phyloP scores from a whole-genome alignment of 345 rosid genomes.

The Eucalyptus curtisii region DNA sequence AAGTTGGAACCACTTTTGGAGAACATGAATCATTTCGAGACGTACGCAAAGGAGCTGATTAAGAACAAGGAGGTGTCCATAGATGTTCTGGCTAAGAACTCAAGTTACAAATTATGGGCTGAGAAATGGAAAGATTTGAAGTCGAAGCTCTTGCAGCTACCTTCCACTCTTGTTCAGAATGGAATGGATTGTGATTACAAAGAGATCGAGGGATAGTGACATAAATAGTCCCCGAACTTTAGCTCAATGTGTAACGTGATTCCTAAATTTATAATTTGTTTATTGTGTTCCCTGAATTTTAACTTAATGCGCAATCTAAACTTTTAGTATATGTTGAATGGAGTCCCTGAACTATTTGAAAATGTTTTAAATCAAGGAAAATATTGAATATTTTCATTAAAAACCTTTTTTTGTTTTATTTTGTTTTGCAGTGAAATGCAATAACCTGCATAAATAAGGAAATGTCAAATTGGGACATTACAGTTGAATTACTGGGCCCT shows the following conservation, averaged over 20 bases:
- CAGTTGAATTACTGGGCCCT: not conserved
- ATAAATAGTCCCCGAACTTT: accelerated
- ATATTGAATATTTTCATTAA: no score
- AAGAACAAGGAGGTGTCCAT: conserved; percentile 42
- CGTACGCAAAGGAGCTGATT: conserved; percentile 22
- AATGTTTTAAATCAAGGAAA: accelerated
- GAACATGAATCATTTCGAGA: conserved; percentile 18
- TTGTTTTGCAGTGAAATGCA: not conserved
- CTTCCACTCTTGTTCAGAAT: no score
- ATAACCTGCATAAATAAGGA: not conserved
- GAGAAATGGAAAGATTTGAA: conserved; percentile 23
- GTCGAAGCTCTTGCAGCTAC: not conserved
- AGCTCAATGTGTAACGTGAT: no score
- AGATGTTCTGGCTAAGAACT: conserved; percentile 53
- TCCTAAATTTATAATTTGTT: no score
- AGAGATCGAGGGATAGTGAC: no score
- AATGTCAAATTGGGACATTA: not conserved
- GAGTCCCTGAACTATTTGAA: no score
- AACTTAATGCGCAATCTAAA: accelerated
- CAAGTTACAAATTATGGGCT: conserved; percentile 66
- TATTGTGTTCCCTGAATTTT: no score
- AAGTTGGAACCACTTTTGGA: conserved; percentile 10
- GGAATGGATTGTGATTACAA: no score
- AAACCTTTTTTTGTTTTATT: not conserved
- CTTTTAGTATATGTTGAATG: no score